Base-by-base conservation (phyloP, 2,329 filamentous ascomycete species). In the Fusarium heterosporum region DNA sequence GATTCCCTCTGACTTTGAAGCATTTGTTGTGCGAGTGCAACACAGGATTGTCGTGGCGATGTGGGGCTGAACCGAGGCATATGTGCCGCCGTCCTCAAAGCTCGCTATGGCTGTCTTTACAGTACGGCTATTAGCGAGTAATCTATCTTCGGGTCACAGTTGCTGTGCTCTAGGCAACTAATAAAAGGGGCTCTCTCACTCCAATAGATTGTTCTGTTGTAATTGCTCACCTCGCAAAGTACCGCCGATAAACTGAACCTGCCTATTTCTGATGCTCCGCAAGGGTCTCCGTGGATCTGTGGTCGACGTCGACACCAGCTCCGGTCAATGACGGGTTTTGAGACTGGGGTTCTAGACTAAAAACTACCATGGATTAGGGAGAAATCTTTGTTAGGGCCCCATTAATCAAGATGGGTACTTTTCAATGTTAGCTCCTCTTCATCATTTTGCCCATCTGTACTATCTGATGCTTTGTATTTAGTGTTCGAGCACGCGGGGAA, bases 271-370 rank as follows among this genome's bases (percentile, higher is more conserved):
- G 60, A 63, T 57, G 39, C 40, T 62, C 54, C 48, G 25, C 51
- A 64, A 64, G 60, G 60, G 34, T 63, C 43, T 32, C n/a, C 60
- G 40, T 63, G 60, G 60, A 63, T 63, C 60, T 63, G 34, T 58
- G 60, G 60, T 63, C 60, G 60, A 63, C 60, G 60, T 63, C 60
- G 60, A 63, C 60, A 63, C 60, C 53, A 46, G 25, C 58, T 50
- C 60, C 51, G 25, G 34, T 50, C 51, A 55, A 63, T 58, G n/a
- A 57, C 25, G 41, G 49, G 19, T 50, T 40, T 55, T 57, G 40
- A 13, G 45, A 64, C 49, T 56, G 51, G 51, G 58, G 36, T 61
- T 61, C 58, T 38, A 54, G 48, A 39, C 58, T 62, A 55, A 38
- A 46, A 58, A 26, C 45, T 42, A 38, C 25, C 58, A 47, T 45